Conservation (phyloP, 2,329 filamentous ascomycete species). For the Colletotrichum limetticola region DNA sequence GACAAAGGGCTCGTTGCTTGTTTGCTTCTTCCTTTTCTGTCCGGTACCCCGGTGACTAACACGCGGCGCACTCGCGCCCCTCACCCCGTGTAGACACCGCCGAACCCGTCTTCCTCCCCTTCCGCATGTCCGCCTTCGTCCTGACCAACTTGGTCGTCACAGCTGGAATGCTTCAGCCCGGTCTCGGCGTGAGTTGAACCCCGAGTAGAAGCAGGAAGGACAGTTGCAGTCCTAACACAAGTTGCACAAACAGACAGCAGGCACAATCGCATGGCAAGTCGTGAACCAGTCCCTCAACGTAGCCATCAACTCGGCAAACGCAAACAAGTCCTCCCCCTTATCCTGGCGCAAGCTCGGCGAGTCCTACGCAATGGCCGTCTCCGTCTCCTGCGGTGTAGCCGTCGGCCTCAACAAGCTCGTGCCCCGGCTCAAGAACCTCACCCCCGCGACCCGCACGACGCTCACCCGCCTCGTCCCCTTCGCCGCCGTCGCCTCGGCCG, state of each 20-base stretch:
- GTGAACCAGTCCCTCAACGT: conserved; percentile 98
- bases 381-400: conserved; percentile 92
- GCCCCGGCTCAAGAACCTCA: conserved; percentile 81
- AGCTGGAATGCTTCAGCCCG: conserved; percentile 95
- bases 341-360: conserved; percentile 83
- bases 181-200: conserved; percentile 70
- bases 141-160: conserved; percentile 95
- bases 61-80: conserved; percentile 29
- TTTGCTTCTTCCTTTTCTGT: not conserved
- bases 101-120: conserved; percentile 89
- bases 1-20: not conserved
- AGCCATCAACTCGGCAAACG: conserved; percentile 96
- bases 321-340: conserved; percentile 95
- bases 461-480: conserved; percentile 93
- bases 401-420: conserved; percentile 92
- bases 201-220: not conserved
- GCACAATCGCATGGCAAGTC: conserved; percentile 93
- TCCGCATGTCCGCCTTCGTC: conserved; percentile 97
- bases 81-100: conserved; percentile 77
- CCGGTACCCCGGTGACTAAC: conserved; percentile 13
- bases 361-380: conserved; percentile 92
- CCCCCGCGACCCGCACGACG: conserved; percentile 79
- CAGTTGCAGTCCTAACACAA: conserved; percentile 27
- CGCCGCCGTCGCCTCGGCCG: conserved; percentile 91
- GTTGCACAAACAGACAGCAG: conserved; percentile 67